Conservation (phyloP, 164 flowering plant genomes). For the Vitis cinerea region DNA sequence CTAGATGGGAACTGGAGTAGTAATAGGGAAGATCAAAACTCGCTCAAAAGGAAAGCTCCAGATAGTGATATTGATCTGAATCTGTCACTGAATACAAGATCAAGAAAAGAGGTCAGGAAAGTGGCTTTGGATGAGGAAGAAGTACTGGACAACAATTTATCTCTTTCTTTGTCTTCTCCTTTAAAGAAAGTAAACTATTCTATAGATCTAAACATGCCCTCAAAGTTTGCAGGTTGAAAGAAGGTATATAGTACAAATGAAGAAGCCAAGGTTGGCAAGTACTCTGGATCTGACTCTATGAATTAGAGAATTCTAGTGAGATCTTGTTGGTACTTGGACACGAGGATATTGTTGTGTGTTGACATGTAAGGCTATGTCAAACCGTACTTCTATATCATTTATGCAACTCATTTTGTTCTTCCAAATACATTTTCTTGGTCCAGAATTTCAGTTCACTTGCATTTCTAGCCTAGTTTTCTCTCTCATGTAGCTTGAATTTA, state of each 20-base stretch:
- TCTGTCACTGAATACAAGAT: constrained; percentile 7
- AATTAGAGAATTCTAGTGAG: constrained; percentile 19
- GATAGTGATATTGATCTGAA: constrained; percentile 12
- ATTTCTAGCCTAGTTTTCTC: not conserved
- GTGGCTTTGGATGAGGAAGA: not conserved
- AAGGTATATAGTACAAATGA: not conserved
- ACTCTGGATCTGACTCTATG: constrained; percentile 21
- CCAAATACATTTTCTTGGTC: not conserved
- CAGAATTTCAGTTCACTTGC: not conserved
- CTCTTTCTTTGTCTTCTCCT: constrained; percentile 6
- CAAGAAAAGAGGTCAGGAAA: not conserved
- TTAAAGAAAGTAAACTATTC: not conserved
- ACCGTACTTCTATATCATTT: not conserved
- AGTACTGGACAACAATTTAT: constrained; percentile 9
- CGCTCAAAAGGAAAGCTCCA: not conserved
- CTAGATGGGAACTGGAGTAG: not conserved
- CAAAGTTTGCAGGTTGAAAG: constrained; percentile 7
- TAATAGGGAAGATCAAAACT: not conserved
- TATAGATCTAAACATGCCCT: not conserved
- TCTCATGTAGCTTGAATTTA: not conserved
- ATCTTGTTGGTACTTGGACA: constrained; percentile 18
- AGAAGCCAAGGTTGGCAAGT: constrained; percentile 11
- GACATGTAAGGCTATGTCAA: not conserved
- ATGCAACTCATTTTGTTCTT: not conserved
- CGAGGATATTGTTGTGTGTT: constrained; percentile 1